These are phyloP conservation scores for Pseudonectria foliicola DNA, from an alignment of 2,329 filamentous ascomycete genomes.

Conservation along the genomic window DNA sequence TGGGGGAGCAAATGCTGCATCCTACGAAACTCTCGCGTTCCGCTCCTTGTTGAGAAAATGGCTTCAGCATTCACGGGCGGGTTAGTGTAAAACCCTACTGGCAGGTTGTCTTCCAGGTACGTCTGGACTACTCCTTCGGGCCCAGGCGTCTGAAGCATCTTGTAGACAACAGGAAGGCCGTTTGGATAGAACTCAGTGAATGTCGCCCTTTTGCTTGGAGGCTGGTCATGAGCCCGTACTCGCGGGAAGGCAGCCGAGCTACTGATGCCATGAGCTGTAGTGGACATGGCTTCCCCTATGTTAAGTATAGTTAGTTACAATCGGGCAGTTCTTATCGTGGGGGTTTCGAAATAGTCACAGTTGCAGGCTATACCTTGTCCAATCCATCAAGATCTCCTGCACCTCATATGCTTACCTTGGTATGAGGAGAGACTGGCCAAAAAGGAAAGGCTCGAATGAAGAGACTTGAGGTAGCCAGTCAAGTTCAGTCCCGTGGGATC, in stretches of 20 bases:
- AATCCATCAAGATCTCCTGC: no score
- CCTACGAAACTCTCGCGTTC: conserved; percentile 21
- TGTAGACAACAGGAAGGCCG: conserved; percentile 29
- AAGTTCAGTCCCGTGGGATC: no score
- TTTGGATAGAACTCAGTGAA: conserved; percentile 29
- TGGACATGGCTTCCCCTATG: conserved; percentile 9
- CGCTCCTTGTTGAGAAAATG: conserved; percentile 33
- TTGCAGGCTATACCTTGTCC: no score
- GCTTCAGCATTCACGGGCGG: conserved; percentile 25
- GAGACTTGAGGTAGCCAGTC: no score
- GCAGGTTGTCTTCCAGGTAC: conserved; percentile 31
- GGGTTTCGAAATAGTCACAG: no score
- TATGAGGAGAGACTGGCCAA: no score
- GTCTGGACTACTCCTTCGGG: conserved; percentile 17
- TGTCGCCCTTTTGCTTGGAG: conserved; percentile 15
- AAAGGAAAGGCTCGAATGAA: no score
- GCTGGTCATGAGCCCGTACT: conserved; percentile 16
- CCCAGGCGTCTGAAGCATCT: conserved; percentile 22
- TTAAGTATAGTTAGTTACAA: no score
- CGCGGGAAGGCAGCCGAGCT: conserved; percentile 12
- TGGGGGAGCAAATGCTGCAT: conserved; percentile 21
- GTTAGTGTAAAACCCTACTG: conserved; percentile 30
- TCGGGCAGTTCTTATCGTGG: no score
- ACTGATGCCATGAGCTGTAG: conserved; percentile 2
- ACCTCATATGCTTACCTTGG: no score